Evolutionary conservation across 2,329 filamentous ascomycete genomes (phyloP).

Genomic region (Fusarium equiseti): DNA sequence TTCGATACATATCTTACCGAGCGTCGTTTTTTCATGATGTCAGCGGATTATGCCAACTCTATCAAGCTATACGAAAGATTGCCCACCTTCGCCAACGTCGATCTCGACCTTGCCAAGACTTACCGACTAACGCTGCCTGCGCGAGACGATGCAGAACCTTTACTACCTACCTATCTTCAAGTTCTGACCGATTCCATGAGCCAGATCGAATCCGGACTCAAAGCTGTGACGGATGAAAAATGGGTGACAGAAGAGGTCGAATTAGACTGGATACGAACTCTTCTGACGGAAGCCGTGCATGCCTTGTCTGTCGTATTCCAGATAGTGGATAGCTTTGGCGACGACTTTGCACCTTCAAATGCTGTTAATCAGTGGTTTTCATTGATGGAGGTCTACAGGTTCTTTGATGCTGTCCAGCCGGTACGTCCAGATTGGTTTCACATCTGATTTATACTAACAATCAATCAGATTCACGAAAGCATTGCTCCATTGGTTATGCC

Average conservation of each 20-base stretch:
- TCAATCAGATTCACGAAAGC: slow-evolving; percentile 53
- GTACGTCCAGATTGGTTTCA: slow-evolving; percentile 38
- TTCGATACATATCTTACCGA: slow-evolving; percentile 79
- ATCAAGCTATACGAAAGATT: slow-evolving; percentile 58
- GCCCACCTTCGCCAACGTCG: slow-evolving; percentile 50
- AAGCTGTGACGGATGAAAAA: slow-evolving; percentile 63
- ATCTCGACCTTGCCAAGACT: slow-evolving; percentile 47
- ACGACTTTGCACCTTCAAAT: slow-evolving; percentile 67
- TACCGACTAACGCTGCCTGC: slow-evolving; percentile 49
- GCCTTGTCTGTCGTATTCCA: slow-evolving; percentile 80
- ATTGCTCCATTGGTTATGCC: slow-evolving; percentile 68
- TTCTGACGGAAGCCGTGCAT: slow-evolving; percentile 79
- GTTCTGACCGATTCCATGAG: slow-evolving; percentile 62
- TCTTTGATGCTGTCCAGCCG: slow-evolving; percentile 73
- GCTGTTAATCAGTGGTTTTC: slow-evolving; percentile 78
- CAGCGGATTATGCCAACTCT: slow-evolving; percentile 67
- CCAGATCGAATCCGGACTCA: slow-evolving; percentile 62
- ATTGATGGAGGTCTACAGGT: slow-evolving; percentile 75
- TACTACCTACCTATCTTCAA: slow-evolving; percentile 63
- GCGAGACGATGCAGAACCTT: slow-evolving; percentile 57
- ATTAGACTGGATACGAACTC: slow-evolving; percentile 70
- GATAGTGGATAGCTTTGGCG: slow-evolving; percentile 70
- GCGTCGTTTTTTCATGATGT: slow-evolving; percentile 74
- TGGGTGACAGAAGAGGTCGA: slow-evolving; percentile 66
- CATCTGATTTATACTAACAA: slow-evolving; percentile 32